Evolutionary conservation across 2,329 filamentous ascomycete genomes (phyloP).

Genomic region (Hymenoscyphus linearis): DNA sequence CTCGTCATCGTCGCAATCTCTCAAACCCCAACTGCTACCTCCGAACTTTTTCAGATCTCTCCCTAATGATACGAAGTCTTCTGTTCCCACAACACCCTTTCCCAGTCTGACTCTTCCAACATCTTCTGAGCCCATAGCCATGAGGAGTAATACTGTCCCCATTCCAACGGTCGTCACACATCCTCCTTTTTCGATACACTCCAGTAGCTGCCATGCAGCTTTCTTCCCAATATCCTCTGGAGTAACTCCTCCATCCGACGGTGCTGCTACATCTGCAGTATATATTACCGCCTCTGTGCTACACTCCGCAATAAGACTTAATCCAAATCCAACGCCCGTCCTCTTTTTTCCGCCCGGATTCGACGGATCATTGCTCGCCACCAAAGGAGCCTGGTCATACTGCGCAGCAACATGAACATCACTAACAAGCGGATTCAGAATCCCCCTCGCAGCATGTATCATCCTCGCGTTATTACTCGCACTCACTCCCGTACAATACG

Average conservation of each 20-base stretch:
- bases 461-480: constrained; percentile 91
- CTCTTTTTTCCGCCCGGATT: constrained; percentile 55
- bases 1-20: constrained; percentile 63
- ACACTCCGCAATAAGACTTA: constrained; percentile 90
- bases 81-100: constrained; percentile 72
- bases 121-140: constrained; percentile 98
- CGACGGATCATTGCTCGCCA: constrained; percentile 47
- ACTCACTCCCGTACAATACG: constrained; percentile 87
- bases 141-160: constrained; percentile 73
- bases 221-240: constrained; percentile 87
- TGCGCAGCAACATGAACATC: constrained; percentile 88
- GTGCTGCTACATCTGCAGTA: constrained; percentile 74
- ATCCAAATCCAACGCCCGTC: constrained; percentile 84
- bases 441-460: constrained; percentile 83
- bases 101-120: constrained; percentile 82
- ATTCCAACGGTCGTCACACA: constrained; percentile 71
- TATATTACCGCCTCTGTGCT: constrained; percentile 75
- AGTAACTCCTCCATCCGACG: constrained; percentile 72
- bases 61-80: constrained; percentile 73
- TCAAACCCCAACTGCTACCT: constrained; percentile 82
- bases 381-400: constrained; percentile 63
- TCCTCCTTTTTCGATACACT: constrained; percentile 75
- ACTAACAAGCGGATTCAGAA: constrained; percentile 78
- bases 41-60: constrained; percentile 87
- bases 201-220: constrained; percentile 84